Conservation (phyloP, 805 yeast species). For the Zygotorulaspora danielsina region DNA sequence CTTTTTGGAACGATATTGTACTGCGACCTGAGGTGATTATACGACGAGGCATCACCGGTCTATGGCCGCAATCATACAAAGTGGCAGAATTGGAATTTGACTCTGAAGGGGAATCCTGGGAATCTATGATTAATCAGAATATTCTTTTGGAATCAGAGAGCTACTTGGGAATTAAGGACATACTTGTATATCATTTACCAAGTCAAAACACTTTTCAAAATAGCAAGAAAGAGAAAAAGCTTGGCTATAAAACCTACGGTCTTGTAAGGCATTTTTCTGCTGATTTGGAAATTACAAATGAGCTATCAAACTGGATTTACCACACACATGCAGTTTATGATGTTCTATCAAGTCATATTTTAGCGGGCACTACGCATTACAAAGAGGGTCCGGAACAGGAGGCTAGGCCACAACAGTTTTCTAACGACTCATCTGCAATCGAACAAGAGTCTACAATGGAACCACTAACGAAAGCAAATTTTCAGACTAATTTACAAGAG, state of each 20-base stretch:
- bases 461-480: neutral
- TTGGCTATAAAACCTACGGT: conserved; percentile 27
- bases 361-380: conserved; percentile 31
- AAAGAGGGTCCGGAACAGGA: conserved; percentile 18
- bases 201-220: conserved; percentile 4
- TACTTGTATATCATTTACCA: conserved; percentile 32
- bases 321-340: conserved; percentile 30
- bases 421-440: neutral
- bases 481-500: conserved; percentile 4
- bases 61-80: conserved; percentile 26
- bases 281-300: conserved; percentile 22
- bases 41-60: conserved; percentile 23
- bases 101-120: conserved; percentile 24
- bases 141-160: conserved; percentile 29
- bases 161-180: conserved; percentile 30
- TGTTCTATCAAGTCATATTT: conserved; percentile 27
- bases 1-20: conserved; percentile 32
- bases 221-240: conserved; percentile 1
- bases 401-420: neutral
- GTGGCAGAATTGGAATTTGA: conserved; percentile 22
- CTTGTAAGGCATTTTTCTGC: conserved; percentile 27
- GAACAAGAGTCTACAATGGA: neutral
- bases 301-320: conserved; percentile 34
- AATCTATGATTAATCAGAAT: conserved; percentile 25
- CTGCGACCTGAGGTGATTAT: conserved; percentile 23